Conservation (phyloP, 2,329 filamentous ascomycete genomes). For the Xylaria multiplex region DNA sequence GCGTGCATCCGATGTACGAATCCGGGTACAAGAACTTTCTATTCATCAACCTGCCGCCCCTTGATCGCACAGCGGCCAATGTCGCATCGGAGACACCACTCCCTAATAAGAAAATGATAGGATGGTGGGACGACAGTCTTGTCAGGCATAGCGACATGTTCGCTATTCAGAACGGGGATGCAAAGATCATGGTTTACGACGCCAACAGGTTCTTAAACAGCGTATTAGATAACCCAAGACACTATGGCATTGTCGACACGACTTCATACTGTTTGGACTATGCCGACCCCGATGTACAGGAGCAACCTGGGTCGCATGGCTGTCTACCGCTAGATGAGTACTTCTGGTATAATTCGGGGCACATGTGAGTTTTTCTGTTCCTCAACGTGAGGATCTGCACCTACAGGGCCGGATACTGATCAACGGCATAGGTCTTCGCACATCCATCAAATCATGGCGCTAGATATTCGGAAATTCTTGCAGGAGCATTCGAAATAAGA, state of each 20-base stretch:
- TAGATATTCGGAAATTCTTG: conserved; percentile 32
- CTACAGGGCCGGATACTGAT: conserved; percentile 8
- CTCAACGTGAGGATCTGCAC: neutral
- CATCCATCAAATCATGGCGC: conserved; percentile 36
- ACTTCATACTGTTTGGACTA: conserved; percentile 45
- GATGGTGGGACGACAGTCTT: conserved; percentile 53
- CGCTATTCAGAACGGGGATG: conserved; percentile 35
- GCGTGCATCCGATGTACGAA: conserved; percentile 56
- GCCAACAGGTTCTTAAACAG: conserved; percentile 48
- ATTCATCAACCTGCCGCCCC: conserved; percentile 62
- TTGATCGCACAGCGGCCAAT: conserved; percentile 57
- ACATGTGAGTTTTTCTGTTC: conserved; percentile 38
- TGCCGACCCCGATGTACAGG: conserved; percentile 41
- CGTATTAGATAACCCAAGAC: conserved; percentile 44
- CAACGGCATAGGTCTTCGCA: conserved; percentile 31
- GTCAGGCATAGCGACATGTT: conserved; percentile 50
- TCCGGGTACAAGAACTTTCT: conserved; percentile 62
- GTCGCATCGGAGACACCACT: conserved; percentile 47
- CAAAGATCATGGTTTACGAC: conserved; percentile 46
- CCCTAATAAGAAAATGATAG: conserved; percentile 59
- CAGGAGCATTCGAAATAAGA: conserved; percentile 25
- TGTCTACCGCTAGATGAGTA: conserved; percentile 47
- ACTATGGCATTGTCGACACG: conserved; percentile 46
- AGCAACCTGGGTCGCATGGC: conserved; percentile 42
- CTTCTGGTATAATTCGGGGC: conserved; percentile 49